Evolutionary conservation across 2,329 filamentous ascomycete species (phyloP), one percentile per base, ranked within the genome.

Genomic region (Ophiostoma piceae): DNA sequence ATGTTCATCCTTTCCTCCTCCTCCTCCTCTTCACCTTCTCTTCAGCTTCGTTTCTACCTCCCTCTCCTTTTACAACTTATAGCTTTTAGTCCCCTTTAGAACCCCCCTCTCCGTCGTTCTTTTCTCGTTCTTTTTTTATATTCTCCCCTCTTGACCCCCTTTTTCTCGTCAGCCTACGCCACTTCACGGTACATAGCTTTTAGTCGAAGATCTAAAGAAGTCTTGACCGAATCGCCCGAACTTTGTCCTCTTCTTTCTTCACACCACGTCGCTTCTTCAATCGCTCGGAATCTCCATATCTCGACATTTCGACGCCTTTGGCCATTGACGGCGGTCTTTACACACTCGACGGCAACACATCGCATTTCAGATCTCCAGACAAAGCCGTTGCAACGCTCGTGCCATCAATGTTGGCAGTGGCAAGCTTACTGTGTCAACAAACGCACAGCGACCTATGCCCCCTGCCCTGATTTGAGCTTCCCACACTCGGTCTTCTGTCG

Each of bases 21-120:
- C 9, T 26, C 22, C 22, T 37, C 11, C n/a, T 22, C 66, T 22
- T 71, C 43, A 66, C 19, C 29, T 64, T 39, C 62, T 64, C 19
- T 51, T 67, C 54, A 62, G 26, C 47, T 68, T 67, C 47, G 60
- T 51, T 70, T 71, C 47, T 67, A 22, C 43, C 7, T 35, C 68
- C 19, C 51, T 5, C 26, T 47, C 70, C 32, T 26, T 37, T 64
- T 69, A 66, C 26, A 66, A 57, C 60, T 37, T 70, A 68, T 47
- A 70, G n/a, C 65, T 43, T 71, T 69, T 69, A 62, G 67, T 65
- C 51, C 57, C 54, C 32, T 68, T 62, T 68, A 16, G 29, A 29
- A 16, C n/a, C 62, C 32, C 32, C 62, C 35, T 39, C 35, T 26
- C 62, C 35, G n/a, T n/a, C 62, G 62, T 47, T 60, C 22, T 51